Evolutionary conservation across 2,329 filamentous ascomycete species (phyloP).

Genomic region (Pseudocercospora cruenta): DNA sequence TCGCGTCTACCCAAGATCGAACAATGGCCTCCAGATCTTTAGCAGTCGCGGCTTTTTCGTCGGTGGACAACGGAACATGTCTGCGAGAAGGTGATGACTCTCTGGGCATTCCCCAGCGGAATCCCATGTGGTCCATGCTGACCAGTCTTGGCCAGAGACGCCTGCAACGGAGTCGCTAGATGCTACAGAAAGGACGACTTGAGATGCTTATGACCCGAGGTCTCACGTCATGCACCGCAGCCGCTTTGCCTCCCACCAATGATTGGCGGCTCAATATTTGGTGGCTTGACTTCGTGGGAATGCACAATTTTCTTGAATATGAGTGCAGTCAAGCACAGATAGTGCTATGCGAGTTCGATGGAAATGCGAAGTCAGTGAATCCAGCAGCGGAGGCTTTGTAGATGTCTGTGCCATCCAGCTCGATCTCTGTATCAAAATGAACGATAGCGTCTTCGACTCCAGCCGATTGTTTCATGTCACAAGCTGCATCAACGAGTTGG

Average conservation of each 20-base stretch:
- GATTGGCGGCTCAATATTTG: too few species aligned
- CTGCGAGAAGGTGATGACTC: not conserved
- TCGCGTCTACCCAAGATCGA: not conserved
- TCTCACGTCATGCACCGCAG: too few species aligned
- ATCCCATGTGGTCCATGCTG: not conserved
- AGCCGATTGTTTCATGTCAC: constrained; percentile 14
- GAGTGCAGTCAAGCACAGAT: too few species aligned
- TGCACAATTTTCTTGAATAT: too few species aligned
- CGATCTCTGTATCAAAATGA: constrained; percentile 19
- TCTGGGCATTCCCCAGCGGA: not conserved
- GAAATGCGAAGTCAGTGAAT: not conserved
- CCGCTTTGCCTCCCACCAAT: too few species aligned
- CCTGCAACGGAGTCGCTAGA: too few species aligned
- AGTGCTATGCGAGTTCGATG: too few species aligned
- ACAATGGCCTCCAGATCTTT: not conserved
- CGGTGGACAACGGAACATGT: too few species aligned
- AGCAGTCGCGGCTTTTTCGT: too few species aligned
- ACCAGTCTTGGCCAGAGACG: not conserved
- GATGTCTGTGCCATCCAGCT: constrained; percentile 2
- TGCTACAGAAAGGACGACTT: too few species aligned
- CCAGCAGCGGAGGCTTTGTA: not conserved
- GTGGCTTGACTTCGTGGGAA: too few species aligned
- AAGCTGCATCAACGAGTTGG: constrained; percentile 16
- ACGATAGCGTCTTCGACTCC: constrained; percentile 17
- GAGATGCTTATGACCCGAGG: too few species aligned